These are phyloP conservation scores for Angomonas ambiguus DNA, from an alignment of 208 protist genomes.

Conservation along the genomic window DNA sequence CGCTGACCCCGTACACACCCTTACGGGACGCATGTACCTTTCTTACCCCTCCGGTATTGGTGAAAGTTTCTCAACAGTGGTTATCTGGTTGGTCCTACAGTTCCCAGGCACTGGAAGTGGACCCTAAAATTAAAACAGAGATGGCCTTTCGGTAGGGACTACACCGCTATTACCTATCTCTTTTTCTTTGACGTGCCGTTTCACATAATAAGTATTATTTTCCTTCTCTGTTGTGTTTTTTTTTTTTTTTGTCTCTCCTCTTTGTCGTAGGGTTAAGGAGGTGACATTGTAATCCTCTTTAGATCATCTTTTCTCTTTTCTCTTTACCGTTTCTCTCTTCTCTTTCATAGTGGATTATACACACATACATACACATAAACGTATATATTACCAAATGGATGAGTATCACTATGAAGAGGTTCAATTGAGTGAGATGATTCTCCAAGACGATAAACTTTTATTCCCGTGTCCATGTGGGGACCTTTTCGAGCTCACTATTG, in stretches of 20 bases:
- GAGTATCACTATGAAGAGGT: conserved; percentile 91
- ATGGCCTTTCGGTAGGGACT: conserved; percentile 51
- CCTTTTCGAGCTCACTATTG: conserved; percentile 79
- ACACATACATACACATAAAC: too few relatives aligned
- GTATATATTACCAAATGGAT: conserved; percentile 32
- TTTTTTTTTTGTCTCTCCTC: neutral
- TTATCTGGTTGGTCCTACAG: conserved; percentile 83
- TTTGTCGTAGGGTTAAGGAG: neutral
- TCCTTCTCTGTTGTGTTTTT: conserved; percentile 1
- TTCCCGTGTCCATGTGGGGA: conserved; percentile 92
- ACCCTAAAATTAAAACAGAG: conserved; percentile 84
- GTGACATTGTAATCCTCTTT: neutral
- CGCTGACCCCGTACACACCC: conserved; percentile 31
- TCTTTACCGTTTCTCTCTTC: neutral
- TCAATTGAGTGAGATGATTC: conserved; percentile 66
- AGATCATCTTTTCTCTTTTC: conserved; percentile 8
- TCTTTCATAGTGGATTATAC: too few relatives aligned
- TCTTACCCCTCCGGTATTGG: conserved; percentile 10
- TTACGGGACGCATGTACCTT: conserved; percentile 48
- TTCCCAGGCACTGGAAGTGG: conserved; percentile 73
- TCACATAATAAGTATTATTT: neutral
- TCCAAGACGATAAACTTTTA: conserved; percentile 64
- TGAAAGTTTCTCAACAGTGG: conserved; percentile 48
- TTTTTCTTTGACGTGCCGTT: too few relatives aligned
- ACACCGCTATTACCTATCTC: too few relatives aligned